Percentiles rank a stretch among this genome's conserved stretches.
Conservation (phyloP, 495 filamentous ascomycete genomes). For the Endocarpon pusillum region DNA sequence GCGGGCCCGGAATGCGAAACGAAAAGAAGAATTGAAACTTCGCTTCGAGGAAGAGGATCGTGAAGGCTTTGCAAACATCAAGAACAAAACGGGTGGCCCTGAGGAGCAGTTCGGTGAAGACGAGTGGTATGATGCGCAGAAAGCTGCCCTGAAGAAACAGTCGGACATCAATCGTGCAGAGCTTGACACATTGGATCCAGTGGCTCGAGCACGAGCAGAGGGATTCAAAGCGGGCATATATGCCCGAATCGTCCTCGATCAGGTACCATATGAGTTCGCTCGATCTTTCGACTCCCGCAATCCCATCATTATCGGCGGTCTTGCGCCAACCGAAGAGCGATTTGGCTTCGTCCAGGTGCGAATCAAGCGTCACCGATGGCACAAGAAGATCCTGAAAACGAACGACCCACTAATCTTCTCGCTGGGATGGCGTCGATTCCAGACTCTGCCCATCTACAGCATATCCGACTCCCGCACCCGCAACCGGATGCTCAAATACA, state of each 20-base stretch:
- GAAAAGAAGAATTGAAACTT: conserved; percentile 85
- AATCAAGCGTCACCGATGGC: conserved; percentile 95
- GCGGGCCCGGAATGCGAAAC: conserved; percentile 73
- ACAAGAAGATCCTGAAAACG: conserved; percentile 96
- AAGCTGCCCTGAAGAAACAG: conserved; percentile 86
- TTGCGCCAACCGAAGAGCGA: conserved; percentile 81
- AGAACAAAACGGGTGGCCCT: conserved; percentile 47
- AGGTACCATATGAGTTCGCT: conserved; percentile 82
- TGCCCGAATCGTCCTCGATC: conserved; percentile 71
- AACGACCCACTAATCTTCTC: conserved; percentile 96
- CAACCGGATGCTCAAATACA: conserved; percentile 96
- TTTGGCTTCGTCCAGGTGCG: conserved; percentile 90
- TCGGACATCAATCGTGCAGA: conserved; percentile 86
- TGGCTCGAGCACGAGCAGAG: conserved; percentile 63
- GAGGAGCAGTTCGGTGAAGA: conserved; percentile 74
- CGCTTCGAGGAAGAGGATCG: conserved; percentile 94
- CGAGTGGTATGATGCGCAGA: conserved; percentile 96
- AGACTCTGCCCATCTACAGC: conserved; percentile 80
- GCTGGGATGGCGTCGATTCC: conserved; percentile 92
- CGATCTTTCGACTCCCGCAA: conserved; percentile 69
- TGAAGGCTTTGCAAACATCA: conserved; percentile 80
- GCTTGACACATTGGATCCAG: conserved; percentile 68
- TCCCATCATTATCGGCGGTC: conserved; percentile 77
- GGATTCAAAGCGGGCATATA: conserved; percentile 90
- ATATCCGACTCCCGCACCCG: conserved; percentile 83